A percentile compares a stretch with the other conserved stretches of the same genome.
Evolutionary conservation across 2,329 filamentous ascomycete species (phyloP).

Genomic region (Paracamarosporium sp.): DNA sequence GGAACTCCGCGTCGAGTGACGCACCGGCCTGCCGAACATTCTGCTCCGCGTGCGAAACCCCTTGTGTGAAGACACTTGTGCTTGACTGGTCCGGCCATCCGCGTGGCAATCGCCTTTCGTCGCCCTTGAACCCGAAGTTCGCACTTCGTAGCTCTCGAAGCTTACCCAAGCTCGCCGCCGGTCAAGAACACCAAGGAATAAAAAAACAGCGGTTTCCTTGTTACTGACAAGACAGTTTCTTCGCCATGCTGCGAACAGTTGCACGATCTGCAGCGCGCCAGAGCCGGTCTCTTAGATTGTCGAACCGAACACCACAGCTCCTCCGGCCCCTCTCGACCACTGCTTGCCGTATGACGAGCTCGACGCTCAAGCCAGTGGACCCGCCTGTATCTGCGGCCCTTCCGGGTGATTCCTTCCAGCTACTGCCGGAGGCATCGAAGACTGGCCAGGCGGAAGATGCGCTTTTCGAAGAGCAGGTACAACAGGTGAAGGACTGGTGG

Average conservation of each 20-base stretch:
- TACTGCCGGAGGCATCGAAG: conserved; percentile 80
- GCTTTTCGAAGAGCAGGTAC: conserved; percentile 82
- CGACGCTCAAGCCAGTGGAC: conserved; percentile 60
- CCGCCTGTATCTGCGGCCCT: conserved; percentile 67
- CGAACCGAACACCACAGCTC: conserved; percentile 33
- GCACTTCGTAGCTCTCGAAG: conserved; percentile 21
- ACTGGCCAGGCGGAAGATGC: conserved; percentile 81
- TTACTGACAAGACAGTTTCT: conserved; percentile 7
- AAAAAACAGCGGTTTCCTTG: conserved; percentile 16
- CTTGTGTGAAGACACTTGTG: conserved; percentile 1
- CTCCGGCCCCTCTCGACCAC: conserved; percentile 51
- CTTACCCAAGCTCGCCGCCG: conserved; percentile 20
- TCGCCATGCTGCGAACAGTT: conserved; percentile 47
- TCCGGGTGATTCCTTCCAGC: conserved; percentile 81
- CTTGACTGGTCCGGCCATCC: not conserved
- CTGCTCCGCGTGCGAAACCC: conserved; percentile 16
- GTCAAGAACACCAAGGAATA: conserved; percentile 9
- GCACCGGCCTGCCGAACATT: not conserved
- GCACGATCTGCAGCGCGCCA: conserved; percentile 45
- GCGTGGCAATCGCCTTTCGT: conserved; percentile 20
- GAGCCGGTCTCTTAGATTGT: conserved; percentile 35
- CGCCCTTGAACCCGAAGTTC: conserved; percentile 15
- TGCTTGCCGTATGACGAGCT: conserved; percentile 60
- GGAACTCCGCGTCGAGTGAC: not conserved
- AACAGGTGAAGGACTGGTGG: conserved; percentile 93